Evolutionary conservation across 345 rosid species (phyloP).

Genomic region (Eucalyptus pauciflora): DNA sequence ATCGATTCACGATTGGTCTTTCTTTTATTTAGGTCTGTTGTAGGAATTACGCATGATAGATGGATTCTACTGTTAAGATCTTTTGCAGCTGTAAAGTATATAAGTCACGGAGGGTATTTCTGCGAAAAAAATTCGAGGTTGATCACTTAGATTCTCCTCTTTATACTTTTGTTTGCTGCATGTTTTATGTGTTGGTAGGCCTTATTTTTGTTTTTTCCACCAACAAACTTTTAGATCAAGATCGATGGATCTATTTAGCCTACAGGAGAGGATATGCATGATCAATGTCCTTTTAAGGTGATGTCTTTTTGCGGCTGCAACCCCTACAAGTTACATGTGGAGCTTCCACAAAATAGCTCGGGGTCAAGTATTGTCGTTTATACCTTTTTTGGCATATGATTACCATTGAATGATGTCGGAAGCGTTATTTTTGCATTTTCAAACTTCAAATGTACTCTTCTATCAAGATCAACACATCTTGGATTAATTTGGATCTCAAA

Average conservation of each 20-base stretch:
- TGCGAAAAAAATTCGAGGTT: not conserved
- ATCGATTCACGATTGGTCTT: not conserved
- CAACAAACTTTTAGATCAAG: not conserved
- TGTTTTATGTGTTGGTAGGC: not conserved
- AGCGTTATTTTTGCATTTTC: not conserved
- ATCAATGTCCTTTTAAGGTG: not conserved
- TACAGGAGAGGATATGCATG: not conserved
- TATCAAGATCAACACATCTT: not conserved
- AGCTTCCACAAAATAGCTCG: not conserved
- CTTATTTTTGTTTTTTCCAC: not conserved
- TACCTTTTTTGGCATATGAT: not conserved
- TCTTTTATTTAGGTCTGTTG: not conserved
- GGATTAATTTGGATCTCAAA: not conserved
- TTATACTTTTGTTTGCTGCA: not conserved
- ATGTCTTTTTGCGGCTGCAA: not conserved
- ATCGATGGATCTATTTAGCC: not conserved
- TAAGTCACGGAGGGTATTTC: not conserved
- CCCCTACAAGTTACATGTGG: not conserved
- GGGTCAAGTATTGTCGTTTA: not conserved
- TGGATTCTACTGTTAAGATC: not conserved
- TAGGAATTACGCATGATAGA: not conserved
- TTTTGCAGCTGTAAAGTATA: not conserved
- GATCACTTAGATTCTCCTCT: not conserved
- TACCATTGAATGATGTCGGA: not conserved
- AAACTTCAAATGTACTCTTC: not conserved